A percentile compares a stretch with the other conserved stretches of the same genome.
Conservation (phyloP, 306 rosid genomes). For the Lathyrus tuberosus region DNA sequence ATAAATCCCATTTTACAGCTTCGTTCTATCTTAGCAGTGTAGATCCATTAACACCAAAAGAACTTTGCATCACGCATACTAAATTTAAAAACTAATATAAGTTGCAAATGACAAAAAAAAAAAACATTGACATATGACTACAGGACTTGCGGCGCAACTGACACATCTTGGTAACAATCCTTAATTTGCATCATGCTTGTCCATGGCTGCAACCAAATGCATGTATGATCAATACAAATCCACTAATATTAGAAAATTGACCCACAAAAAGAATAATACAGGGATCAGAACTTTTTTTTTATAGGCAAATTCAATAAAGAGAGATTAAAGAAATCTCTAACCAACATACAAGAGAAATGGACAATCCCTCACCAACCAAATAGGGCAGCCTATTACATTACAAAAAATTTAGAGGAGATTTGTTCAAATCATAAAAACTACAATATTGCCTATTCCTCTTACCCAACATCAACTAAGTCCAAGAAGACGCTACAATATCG, state of each 20-base stretch:
- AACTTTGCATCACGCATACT: neutral
- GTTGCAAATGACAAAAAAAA: neutral
- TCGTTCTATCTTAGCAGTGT: neutral
- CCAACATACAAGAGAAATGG: too few species aligned
- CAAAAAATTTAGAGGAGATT: too few species aligned
- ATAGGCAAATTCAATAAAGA: too few species aligned
- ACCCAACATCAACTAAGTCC: too few species aligned
- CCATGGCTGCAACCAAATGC: conserved; percentile 61
- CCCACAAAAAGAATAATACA: too few species aligned
- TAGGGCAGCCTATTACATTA: too few species aligned
- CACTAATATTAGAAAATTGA: neutral
- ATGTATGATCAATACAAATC: conserved; percentile 9
- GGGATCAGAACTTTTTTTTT: too few species aligned
- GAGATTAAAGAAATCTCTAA: too few species aligned
- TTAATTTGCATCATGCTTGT: conserved; percentile 62
- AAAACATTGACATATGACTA: neutral
- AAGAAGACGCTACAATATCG: too few species aligned
- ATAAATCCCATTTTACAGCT: neutral
- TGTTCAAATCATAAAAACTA: too few species aligned
- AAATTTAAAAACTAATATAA: neutral
- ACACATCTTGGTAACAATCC: conserved; percentile 33
- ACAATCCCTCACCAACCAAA: too few species aligned
- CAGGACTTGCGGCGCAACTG: conserved; percentile 17
- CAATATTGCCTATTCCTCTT: too few species aligned
- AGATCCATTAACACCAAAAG: neutral